Evolutionary conservation across 2,329 filamentous ascomycete species (phyloP), one percentile per base, ranked within the genome.

Genomic region (Fusarium sp.): DNA sequence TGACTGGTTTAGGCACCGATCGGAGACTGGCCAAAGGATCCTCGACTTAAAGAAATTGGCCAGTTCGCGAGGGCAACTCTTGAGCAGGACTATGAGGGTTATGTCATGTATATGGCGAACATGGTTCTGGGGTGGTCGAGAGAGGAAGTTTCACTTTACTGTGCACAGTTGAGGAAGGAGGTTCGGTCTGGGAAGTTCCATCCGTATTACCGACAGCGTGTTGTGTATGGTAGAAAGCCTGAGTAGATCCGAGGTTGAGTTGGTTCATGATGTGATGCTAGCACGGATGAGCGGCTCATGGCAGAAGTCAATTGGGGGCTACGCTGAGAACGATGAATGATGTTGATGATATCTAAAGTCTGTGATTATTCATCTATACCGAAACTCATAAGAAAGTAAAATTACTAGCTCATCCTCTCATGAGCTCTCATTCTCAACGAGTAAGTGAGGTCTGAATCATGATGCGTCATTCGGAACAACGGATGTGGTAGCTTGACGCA

Each of bases 71-170:
- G 77, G 23, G 68, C 78, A 2, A 76, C 77, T 2, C 68, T 81
- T 3, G 76, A 79, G 8, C 78, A 80, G 34, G 79, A 81, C 16
- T 74, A 79, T 11, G 79, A 81, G 46, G 79, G 79, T 0, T 76
- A 73, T 19, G 69, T 76, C 4, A 44, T 79, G 10, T 80, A 76
- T 37, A 77, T 82, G 67, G 76, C 75, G 1, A 74, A 59, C 0
- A 75, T 80, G 18, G 75, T 81, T 51, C 77, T 80, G 16, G 78
- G 78, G 0, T 82, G 80, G 80, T 71, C 74, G 0, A 74, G 69
- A 11, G 74, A 77, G 4, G 77, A 82, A 6, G 76, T 80, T 0
- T 64, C 76, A 2, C 62, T 77, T 6, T 81, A 79, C 51, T 76
- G 79, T 16, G 78, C 76, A 4, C 74, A 79, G 26, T 74, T 81